Percentiles rank a stretch among this genome's conserved stretches.
phyloP scores from a whole-genome alignment of 1,284 basidiomycete genomes.

The Sanghuangporus baumii region DNA sequence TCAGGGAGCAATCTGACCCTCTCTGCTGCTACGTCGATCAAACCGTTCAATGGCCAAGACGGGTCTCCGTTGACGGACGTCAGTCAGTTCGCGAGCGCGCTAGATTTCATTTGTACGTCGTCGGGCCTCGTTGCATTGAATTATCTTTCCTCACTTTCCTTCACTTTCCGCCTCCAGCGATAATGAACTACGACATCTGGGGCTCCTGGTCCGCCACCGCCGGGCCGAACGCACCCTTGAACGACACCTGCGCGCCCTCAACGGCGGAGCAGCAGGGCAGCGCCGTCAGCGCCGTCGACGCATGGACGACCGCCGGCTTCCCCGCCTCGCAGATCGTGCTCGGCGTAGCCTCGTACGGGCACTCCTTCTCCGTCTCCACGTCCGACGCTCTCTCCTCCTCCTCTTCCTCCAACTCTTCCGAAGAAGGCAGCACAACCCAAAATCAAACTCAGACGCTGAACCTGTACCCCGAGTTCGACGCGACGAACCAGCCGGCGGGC shows the following conservation, averaged over 20 bases:
- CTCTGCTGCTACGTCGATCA: conserved; percentile 67
- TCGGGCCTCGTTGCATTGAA: too few relatives aligned
- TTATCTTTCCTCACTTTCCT: not conserved
- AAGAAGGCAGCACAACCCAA: not conserved
- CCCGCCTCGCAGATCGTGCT: conserved; percentile 76
- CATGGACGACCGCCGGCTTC: conserved; percentile 77
- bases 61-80: conserved; percentile 61
- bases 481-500: conserved; percentile 39
- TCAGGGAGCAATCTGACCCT: conserved; percentile 57
- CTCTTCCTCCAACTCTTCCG: not conserved
- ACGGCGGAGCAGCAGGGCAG: conserved; percentile 62
- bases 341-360: conserved; percentile 77
- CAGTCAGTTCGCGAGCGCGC: conserved; percentile 57
- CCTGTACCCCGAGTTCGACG: conserved; percentile 47
- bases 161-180: conserved; percentile 31
- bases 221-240: conserved; percentile 79
- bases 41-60: conserved; percentile 58
- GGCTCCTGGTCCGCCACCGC: conserved; percentile 43
- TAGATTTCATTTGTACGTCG: conserved; percentile 66
- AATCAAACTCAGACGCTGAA: conserved; percentile 25
- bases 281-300: conserved; percentile 63
- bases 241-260: conserved; percentile 63
- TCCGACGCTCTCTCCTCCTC: not conserved
- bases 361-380: conserved; percentile 46
- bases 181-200: conserved; percentile 90